These are phyloP conservation scores for Thraustotheca clavata DNA, from an alignment of 352 stramenopile species.

Conservation along the genomic window DNA sequence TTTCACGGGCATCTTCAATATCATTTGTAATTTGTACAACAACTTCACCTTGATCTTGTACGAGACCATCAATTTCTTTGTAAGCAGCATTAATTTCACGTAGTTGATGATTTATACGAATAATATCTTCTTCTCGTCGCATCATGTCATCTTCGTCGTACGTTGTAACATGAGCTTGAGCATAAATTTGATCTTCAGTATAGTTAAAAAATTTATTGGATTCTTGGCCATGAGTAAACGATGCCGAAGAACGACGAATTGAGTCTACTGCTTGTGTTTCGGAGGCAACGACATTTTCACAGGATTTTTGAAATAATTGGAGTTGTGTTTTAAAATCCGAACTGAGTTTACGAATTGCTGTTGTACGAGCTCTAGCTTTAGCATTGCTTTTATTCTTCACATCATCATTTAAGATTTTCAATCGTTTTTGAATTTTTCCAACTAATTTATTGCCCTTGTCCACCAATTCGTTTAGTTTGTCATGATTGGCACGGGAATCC, in stretches of 20 bases:
- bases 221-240: conserved; percentile 31
- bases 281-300: conserved; percentile 35
- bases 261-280: conserved; percentile 40
- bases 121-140: conserved; percentile 54
- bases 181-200: conserved; percentile 59
- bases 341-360: conserved; percentile 46
- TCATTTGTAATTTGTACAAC: conserved; percentile 54
- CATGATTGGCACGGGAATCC: conserved; percentile 49
- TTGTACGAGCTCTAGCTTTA: conserved; percentile 34
- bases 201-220: conserved; percentile 42
- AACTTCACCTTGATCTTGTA: conserved; percentile 57
- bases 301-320: conserved; percentile 49
- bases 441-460: conserved; percentile 55
- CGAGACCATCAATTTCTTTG: conserved; percentile 51
- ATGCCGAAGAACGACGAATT: conserved; percentile 41
- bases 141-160: conserved; percentile 60
- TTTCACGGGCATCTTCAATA: conserved; percentile 37
- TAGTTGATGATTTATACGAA: conserved; percentile 67
- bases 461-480: conserved; percentile 49
- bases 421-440: conserved; percentile 40
- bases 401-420: conserved; percentile 37
- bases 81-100: conserved; percentile 56
- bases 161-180: conserved; percentile 45
- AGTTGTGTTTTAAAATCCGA: conserved; percentile 56
- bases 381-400: conserved; percentile 25